Conservation (phyloP, 2,329 filamentous ascomycete genomes). For the Cladosporium sp. region DNA sequence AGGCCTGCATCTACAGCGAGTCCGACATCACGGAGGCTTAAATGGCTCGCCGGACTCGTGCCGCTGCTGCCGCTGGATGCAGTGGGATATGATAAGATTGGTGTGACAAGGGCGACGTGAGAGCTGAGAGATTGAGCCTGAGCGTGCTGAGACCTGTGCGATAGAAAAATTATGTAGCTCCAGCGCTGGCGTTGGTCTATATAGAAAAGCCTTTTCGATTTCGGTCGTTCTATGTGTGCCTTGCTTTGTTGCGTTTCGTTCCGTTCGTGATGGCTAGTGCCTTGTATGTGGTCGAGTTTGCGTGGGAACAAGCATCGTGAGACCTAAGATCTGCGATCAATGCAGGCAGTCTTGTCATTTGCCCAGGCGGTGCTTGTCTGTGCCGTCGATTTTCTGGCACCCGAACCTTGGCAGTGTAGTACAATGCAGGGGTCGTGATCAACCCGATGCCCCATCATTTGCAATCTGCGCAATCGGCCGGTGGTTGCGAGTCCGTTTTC, state of each 20-base stretch:
- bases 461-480: background rate
- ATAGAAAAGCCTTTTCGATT: background rate
- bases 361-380: too few species aligned
- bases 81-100: background rate
- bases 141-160: background rate
- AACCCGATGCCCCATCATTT: background rate
- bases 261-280: background rate
- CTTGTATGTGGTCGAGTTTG: too few species aligned
- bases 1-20: slow-evolving; percentile 13
- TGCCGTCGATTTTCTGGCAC: background rate
- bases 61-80: background rate
- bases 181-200: background rate
- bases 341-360: too few species aligned
- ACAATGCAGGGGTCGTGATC: background rate
- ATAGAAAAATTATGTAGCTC: background rate
- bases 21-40: slow-evolving; percentile 21
- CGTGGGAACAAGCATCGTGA: too few species aligned
- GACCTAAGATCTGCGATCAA: too few species aligned
- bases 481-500: background rate
- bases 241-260: background rate
- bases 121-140: background rate
- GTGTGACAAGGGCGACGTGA: background rate
- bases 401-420: background rate
- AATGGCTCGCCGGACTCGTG: background rate
- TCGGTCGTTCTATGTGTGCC: background rate